These are phyloP conservation scores for Suillus brevipes DNA, from an alignment of 768 basidiomycete species.

Conservation along the genomic window DNA sequence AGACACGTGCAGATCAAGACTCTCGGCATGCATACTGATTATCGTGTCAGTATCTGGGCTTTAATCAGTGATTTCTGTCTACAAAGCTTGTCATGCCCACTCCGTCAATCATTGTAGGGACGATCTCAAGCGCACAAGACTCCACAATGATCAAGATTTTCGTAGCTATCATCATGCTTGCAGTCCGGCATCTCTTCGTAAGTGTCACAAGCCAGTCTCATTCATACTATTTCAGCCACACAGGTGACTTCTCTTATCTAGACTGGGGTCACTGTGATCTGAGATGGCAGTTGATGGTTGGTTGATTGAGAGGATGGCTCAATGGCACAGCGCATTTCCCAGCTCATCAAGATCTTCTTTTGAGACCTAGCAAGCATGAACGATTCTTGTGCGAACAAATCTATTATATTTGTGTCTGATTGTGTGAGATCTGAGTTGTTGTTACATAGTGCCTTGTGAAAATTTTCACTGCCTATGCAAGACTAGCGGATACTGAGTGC, in stretches of 20 bases:
- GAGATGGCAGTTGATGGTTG: conserved; percentile 5
- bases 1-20: background rate
- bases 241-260: conserved; percentile 1
- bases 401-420: conserved; percentile 19
- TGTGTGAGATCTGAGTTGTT: conserved; percentile 18
- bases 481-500: background rate
- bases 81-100: background rate
- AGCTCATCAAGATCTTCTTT: background rate
- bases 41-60: background rate
- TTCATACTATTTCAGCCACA: background rate
- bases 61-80: background rate
- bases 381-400: conserved; percentile 10
- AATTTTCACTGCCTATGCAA: conserved; percentile 7
- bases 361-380: background rate
- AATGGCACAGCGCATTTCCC: background rate
- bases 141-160: background rate
- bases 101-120: background rate
- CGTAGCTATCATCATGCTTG: background rate
- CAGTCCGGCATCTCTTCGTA: background rate
- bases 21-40: background rate
- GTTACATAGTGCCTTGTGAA: conserved; percentile 13
- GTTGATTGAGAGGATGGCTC: background rate
- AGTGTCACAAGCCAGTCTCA: background rate
- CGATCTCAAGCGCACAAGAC: background rate
- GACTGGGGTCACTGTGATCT: background rate